A percentile compares a stretch with the other conserved stretches of the same genome.
phyloP scores from a whole-genome alignment of 139 green algal species.

The Picochlorum sp. region DNA sequence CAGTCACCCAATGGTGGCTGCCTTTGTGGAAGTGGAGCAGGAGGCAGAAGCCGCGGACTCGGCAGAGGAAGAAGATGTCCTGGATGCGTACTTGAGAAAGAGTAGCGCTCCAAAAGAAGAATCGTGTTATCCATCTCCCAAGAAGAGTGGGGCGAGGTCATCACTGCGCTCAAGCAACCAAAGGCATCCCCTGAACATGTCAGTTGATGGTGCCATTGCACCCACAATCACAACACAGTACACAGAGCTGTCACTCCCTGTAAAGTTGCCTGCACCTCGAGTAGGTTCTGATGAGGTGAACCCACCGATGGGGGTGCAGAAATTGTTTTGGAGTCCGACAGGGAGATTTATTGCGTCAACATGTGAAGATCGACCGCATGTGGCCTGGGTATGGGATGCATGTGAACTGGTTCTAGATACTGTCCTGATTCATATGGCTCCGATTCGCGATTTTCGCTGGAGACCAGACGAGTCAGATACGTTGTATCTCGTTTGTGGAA shows the following conservation, averaged over 20 bases:
- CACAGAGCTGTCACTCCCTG: constrained; percentile 45
- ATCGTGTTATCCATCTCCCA: too few relatives aligned
- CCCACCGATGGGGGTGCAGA: constrained; percentile 59
- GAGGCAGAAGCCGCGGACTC: neutral
- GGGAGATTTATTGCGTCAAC: constrained; percentile 58
- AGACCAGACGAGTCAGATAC: constrained; percentile 26
- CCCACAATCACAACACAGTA: constrained; percentile 24
- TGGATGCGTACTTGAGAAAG: too few relatives aligned
- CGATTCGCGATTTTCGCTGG: constrained; percentile 49
- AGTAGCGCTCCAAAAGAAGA: too few relatives aligned
- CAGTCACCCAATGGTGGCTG: neutral
- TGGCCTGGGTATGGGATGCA: constrained; percentile 77
- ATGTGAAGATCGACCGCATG: constrained; percentile 60
- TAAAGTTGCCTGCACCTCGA: constrained; percentile 26
- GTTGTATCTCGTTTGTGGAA: constrained; percentile 47
- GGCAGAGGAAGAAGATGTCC: too few relatives aligned
- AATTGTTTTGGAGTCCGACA: constrained; percentile 51
- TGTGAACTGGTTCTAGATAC: constrained; percentile 42
- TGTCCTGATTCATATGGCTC: constrained; percentile 53
- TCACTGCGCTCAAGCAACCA: too few relatives aligned
- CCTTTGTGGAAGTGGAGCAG: constrained; percentile 3
- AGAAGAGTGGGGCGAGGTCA: too few relatives aligned
- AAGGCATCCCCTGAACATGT: too few relatives aligned
- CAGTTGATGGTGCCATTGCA: too few relatives aligned
- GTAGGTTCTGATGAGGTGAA: constrained; percentile 49